Percentiles rank a stretch among this genome's conserved stretches.
phyloP scores from a whole-genome alignment of 208 protist genomes.

The Acanthamoeba triangularis region DNA sequence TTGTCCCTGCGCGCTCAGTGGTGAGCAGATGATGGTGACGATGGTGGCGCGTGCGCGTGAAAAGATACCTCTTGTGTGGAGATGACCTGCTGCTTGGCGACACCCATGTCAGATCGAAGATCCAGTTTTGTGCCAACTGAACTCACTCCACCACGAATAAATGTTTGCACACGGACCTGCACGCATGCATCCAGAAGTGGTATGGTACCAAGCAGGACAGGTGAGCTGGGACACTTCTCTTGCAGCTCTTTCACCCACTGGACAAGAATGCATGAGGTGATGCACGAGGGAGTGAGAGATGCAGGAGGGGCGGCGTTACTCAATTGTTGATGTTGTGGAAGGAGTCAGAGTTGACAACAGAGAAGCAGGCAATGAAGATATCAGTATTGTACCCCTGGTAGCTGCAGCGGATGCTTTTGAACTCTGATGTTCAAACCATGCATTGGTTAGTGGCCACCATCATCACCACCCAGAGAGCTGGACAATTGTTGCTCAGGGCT shows the following conservation, averaged over 20 bases:
- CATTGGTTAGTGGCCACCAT: too few relatives aligned
- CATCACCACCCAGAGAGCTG: too few relatives aligned
- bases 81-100: too few relatives aligned
- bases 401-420: too few relatives aligned
- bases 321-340: constrained; percentile 25
- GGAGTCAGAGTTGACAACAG: constrained; percentile 19
- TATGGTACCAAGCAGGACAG: neutral
- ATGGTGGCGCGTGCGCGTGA: neutral
- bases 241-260: constrained; percentile 49
- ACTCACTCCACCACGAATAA: neutral
- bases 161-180: too few relatives aligned
- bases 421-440: too few relatives aligned
- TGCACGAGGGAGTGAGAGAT: neutral
- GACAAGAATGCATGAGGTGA: neutral
- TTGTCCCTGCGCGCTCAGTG: neutral
- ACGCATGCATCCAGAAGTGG: too few relatives aligned
- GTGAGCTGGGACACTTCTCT: constrained; percentile 18
- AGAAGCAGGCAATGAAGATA: constrained; percentile 49
- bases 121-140: too few relatives aligned
- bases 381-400: constrained; percentile 45
- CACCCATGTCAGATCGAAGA: too few relatives aligned
- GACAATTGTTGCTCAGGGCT: too few relatives aligned
- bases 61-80: too few relatives aligned
- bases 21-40: too few relatives aligned
- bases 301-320: neutral